Base-by-base conservation (phyloP, 1,284 basidiomycete genomes). In the Marasmius sp. region DNA sequence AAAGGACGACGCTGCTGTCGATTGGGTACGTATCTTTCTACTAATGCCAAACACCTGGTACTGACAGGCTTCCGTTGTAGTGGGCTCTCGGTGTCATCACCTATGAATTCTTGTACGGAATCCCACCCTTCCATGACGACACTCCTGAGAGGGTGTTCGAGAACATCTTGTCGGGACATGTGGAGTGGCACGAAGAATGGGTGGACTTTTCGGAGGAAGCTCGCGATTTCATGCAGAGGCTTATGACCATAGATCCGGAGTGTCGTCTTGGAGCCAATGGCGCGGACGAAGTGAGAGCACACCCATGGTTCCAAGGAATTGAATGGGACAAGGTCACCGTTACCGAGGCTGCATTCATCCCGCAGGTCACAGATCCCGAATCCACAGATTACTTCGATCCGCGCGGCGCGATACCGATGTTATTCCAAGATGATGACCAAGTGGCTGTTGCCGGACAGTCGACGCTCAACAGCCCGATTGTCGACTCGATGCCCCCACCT, bases 351-450 rank as follows among this genome's bases (percentile, higher is more conserved):
- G 94, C 93, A 27, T 99, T 99, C 77, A 95, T 99, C 56, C 97
- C 97, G 49, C 92, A 96, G 71, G 88, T 97, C 39, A 88, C 91
- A 9, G 97, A 99, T 74, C 95, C 95, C 0, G 97, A 98, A 76
- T 97, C 94, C 27, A 99, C 97, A 12, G 97, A 99, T 74, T 99
- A 99, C 79, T 99, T 99, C 70, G 97, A 99, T 76, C 86, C 95
- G 62, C 90, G 97, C 36, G 97, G 97, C 20, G 94, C 94, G 16
- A 86, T 94, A 52, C 86, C 92, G 43, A 93, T 95, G 72, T 79
- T 95, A 45, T 95, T 97, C 81, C 89, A 93, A 56, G 93, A 95
- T 61, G 91, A 94, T 58, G 92, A 94, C 57, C 74, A 76, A 57
- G 78, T 86, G 39, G 77, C 83, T 33, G 74, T 86, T 52, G 78